Conservation (phyloP, 139 green algal genomes). For the Chlorella ohadii region DNA sequence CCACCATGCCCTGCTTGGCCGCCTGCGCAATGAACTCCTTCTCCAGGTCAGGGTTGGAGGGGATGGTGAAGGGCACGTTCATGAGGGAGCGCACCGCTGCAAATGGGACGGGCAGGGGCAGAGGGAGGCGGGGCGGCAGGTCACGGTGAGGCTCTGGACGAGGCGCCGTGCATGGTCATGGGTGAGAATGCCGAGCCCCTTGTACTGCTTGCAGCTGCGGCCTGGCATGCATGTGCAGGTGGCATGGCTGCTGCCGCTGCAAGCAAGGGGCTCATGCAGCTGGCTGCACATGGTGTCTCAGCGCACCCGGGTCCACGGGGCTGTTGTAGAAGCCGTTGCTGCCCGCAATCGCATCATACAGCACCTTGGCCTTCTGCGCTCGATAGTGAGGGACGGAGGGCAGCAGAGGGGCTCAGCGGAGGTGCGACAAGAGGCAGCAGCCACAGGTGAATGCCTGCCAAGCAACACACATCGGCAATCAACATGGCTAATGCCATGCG, state of each 20-base stretch:
- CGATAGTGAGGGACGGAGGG: neutral
- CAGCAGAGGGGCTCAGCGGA: neutral
- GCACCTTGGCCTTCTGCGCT: conserved; percentile 74
- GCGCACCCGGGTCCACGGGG: conserved; percentile 79
- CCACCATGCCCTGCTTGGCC: conserved; percentile 54
- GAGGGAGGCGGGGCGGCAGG: neutral
- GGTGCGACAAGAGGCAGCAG: too few relatives aligned
- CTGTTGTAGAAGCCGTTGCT: conserved; percentile 92
- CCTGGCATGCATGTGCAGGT: too few relatives aligned
- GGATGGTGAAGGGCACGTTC: conserved; percentile 99
- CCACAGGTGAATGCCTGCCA: too few relatives aligned
- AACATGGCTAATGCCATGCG: too few relatives aligned
- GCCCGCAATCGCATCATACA: conserved; percentile 93
- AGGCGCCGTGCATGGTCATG: too few relatives aligned
- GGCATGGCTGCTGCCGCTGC: too few relatives aligned
- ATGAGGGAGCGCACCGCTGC: conserved; percentile 84
- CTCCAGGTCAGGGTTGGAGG: conserved; percentile 85
- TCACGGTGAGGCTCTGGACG: too few relatives aligned
- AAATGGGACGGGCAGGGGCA: neutral
- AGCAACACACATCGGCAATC: too few relatives aligned
- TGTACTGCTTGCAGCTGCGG: too few relatives aligned
- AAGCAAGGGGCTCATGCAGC: too few relatives aligned
- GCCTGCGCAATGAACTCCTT: conserved; percentile 83
- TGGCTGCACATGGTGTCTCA: too few relatives aligned
- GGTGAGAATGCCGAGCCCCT: too few relatives aligned